Evolutionary conservation across 176 grass and related monocot species (phyloP), one percentile per base, ranked within the genome.

Genomic region (Calamus simplicifolius): DNA sequence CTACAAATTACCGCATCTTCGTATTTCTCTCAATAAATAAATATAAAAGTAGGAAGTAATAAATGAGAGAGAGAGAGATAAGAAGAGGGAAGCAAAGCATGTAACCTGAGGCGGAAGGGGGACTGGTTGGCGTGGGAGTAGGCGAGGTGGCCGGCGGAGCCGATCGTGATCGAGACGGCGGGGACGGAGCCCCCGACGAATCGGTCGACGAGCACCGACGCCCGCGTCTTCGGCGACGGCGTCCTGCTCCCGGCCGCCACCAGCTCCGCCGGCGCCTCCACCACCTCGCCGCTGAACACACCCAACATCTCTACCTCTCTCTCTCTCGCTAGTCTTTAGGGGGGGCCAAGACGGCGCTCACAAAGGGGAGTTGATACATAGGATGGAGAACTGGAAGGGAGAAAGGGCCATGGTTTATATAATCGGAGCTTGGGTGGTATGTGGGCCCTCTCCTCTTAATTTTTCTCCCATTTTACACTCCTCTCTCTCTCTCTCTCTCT

Each of bases 271-370:
- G 92, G 92, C 63, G 82, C 87, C 68, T 67, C 92, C 74, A 96
- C 92, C 71, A 96, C 83, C 48, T 74, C 81, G 43, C 92, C 92
- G 81, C 87, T 80, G 71, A 96, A 91, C 62, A 96, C 92, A 25
- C 80, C 87, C 80, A 96, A 67, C 92, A 91, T 96, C 72, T 35
- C 67, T 64, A 2, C 35, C 35, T 43, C 35, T 3, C 35, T 23
- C 21, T 23, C 21, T 23, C 21, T 43, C 13, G 35, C 35, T 13
- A 43, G 0, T 8, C 31, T 5, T 35, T 7, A 7, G 2, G 5
- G 8, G 8, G 7, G 31, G n/a, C n/a, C 6, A 2, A 43, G 35
- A 13, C 35, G 35, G 8, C 2, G 31, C 31, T 35, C 31, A 10
- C 31, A 35, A 7, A 7, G 6, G 0, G 31, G 5, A 23, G 21